Conservation (phyloP, 2,329 filamentous ascomycete species). For the Neopestalotiopsis clavispora region DNA sequence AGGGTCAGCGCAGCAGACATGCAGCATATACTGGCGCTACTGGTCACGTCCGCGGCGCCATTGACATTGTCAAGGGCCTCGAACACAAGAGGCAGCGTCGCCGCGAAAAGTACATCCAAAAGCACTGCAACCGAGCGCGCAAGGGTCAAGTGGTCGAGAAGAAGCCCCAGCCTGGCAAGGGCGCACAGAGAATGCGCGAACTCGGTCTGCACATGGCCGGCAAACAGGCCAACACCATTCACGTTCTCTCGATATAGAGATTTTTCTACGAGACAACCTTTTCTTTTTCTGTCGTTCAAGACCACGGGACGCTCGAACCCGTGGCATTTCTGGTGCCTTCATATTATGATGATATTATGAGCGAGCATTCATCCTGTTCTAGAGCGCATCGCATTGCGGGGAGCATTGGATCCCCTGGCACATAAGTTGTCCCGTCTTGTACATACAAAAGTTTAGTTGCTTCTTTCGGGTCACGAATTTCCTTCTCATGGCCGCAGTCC, state of each 20-base stretch:
- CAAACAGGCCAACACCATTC: conserved; percentile 74
- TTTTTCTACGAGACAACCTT: not conserved
- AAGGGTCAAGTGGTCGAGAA: conserved; percentile 68
- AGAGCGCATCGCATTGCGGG: conserved; percentile 2
- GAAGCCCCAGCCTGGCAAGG: conserved; percentile 79
- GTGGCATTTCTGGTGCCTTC: conserved; percentile 7
- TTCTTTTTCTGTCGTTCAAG: not conserved
- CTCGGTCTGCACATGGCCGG: conserved; percentile 88
- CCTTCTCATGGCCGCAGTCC: conserved; percentile 15
- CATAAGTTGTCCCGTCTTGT: conserved; percentile 3
- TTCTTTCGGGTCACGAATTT: conserved; percentile 14
- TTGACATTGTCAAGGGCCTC: conserved; percentile 95
- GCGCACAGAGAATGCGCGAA: conserved; percentile 91
- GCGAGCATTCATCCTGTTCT: conserved; percentile 13
- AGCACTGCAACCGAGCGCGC: conserved; percentile 82
- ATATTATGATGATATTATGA: not conserved
- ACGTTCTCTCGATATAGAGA: conserved; percentile 74
- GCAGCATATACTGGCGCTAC: conserved; percentile 44
- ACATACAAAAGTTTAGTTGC: conserved; percentile 11
- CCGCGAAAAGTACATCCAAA: conserved; percentile 72
- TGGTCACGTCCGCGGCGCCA: conserved; percentile 83
- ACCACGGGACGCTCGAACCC: not conserved
- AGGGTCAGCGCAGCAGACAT: conserved; percentile 44
- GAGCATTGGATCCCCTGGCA: conserved; percentile 1
- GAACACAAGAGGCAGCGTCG: conserved; percentile 93